Percentiles rank a stretch among this genome's conserved stretches.
phyloP scores from a whole-genome alignment of 495 filamentous ascomycete genomes.

The Daldinia decipiens region DNA sequence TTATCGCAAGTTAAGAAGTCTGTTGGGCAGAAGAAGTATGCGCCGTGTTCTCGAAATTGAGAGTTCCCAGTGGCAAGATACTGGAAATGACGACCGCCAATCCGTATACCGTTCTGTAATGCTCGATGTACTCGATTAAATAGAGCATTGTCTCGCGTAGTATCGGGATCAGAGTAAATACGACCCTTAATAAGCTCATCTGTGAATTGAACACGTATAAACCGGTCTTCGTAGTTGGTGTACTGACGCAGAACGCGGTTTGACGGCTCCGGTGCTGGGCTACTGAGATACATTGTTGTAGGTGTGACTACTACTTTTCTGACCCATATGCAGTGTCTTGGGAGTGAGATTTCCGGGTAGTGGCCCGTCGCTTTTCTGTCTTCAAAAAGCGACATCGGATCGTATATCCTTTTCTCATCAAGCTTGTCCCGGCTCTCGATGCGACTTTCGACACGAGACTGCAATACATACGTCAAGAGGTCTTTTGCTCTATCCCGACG shows the following conservation, averaged over 20 bases:
- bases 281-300: constrained; percentile 79
- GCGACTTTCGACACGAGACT: constrained; percentile 31
- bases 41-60: constrained; percentile 90
- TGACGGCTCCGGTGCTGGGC: constrained; percentile 82
- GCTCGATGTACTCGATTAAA: constrained; percentile 78
- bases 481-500: constrained; percentile 51
- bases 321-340: constrained; percentile 75
- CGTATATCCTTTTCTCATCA: constrained; percentile 64
- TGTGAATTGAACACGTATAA: constrained; percentile 90
- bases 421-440: constrained; percentile 47
- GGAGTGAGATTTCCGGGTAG: constrained; percentile 64
- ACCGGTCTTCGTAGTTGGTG: constrained; percentile 73
- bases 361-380: constrained; percentile 57
- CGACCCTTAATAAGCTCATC: constrained; percentile 73
- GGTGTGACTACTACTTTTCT: constrained; percentile 84
- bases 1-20: constrained; percentile 69
- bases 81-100: constrained; percentile 83
- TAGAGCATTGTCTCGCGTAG: constrained; percentile 70
- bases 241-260: constrained; percentile 87
- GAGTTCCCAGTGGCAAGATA: constrained; percentile 97
- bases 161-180: constrained; percentile 58
- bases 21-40: constrained; percentile 84
- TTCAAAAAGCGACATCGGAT: constrained; percentile 81
- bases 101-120: constrained; percentile 78
- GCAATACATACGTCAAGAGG: constrained; percentile 54